These are phyloP conservation scores for Esteya vermicola DNA, from an alignment of 2,329 filamentous ascomycete genomes.

Conservation along the genomic window DNA sequence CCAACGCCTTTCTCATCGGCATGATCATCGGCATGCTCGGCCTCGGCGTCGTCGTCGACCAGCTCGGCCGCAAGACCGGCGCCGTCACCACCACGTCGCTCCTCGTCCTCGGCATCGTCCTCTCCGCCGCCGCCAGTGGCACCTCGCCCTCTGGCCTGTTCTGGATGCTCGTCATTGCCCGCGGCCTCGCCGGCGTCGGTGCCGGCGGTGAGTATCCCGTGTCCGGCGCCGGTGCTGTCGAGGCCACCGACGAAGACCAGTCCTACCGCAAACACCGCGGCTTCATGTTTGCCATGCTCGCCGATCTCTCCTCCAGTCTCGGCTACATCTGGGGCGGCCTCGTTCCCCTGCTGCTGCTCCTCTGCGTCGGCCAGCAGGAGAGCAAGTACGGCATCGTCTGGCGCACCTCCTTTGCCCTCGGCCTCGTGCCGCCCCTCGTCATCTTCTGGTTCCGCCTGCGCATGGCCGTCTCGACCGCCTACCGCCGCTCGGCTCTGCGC, in stretches of 20 bases:
- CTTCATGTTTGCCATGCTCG: conserved; percentile 40
- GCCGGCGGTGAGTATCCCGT: conserved; percentile 20
- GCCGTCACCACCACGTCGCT: conserved; percentile 30
- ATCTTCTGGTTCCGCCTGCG: conserved; percentile 38
- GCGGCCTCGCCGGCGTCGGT: conserved; percentile 26
- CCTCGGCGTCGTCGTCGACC: conserved; percentile 35
- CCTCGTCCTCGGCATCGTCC: conserved; percentile 25
- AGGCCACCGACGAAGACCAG: conserved; percentile 1
- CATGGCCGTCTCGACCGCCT: conserved; percentile 34
- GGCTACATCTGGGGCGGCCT: conserved; percentile 36
- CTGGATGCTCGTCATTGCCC: conserved; percentile 33
- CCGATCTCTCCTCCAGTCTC: conserved; percentile 27
- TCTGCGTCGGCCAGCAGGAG: conserved; percentile 1
- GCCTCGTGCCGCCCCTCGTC: conserved; percentile 30
- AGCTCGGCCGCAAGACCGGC: conserved; percentile 33
- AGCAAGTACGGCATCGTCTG: conserved; percentile 23
- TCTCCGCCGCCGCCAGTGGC: conserved; percentile 31
- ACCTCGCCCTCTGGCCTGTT: conserved; percentile 24
- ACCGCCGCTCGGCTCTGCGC: conserved; percentile 22
- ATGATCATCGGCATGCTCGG: conserved; percentile 41
- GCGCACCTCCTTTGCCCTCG: conserved; percentile 34
- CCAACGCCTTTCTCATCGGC: conserved; percentile 40
- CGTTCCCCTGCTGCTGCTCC: conserved; percentile 11
- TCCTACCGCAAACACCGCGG: background rate
- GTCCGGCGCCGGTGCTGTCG: conserved; percentile 2